Evolutionary conservation across 495 filamentous ascomycete genomes (phyloP).

Genomic region (Tuber brumale): DNA sequence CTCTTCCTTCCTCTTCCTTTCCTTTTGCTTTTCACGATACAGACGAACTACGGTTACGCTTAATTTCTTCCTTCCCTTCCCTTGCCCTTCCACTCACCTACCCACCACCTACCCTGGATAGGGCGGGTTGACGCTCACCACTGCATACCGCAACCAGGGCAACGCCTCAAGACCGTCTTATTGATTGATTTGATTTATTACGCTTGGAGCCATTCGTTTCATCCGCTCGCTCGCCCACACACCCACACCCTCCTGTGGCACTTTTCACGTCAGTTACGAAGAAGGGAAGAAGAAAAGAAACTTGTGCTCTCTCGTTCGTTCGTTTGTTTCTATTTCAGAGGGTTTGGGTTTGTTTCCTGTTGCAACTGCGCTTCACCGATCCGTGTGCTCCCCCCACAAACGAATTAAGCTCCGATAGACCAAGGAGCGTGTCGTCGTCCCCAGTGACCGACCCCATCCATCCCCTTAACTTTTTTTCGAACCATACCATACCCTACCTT

Average conservation of each 20-base stretch:
- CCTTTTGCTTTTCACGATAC: conserved; percentile 26
- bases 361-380: background rate
- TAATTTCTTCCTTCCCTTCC: background rate
- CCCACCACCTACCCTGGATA: background rate
- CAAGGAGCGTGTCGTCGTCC: background rate
- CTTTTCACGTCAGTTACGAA: background rate
- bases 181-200: conserved; percentile 1
- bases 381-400: background rate
- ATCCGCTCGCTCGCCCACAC: conserved; percentile 2
- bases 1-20: background rate
- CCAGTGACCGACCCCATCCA: background rate
- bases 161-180: background rate
- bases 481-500: background rate
- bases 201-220: background rate
- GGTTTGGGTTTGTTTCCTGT: background rate
- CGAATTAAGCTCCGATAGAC: background rate
- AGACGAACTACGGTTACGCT: conserved; percentile 18
- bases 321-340: background rate
- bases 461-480: background rate
- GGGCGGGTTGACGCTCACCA: background rate
- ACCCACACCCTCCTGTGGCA: conserved; percentile 14
- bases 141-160: background rate
- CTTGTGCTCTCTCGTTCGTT: background rate
- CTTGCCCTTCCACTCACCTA: background rate
- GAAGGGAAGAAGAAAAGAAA: background rate